A percentile compares a stretch with the other conserved stretches of the same genome.
phyloP scores from a whole-genome alignment of 345 rosid genomes.

The Raphanus raphanistrum region DNA sequence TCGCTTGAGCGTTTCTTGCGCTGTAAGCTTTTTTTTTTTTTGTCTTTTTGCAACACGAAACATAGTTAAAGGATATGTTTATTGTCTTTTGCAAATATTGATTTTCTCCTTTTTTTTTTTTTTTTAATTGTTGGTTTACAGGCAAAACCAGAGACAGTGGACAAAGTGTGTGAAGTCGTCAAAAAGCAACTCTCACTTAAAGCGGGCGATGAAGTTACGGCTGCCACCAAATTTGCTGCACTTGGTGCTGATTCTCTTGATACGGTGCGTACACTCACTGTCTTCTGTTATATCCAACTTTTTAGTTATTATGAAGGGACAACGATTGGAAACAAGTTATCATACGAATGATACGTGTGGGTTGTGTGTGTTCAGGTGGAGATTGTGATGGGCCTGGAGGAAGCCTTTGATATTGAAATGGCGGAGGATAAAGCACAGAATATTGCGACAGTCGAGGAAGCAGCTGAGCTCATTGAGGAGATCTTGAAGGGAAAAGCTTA shows the following conservation, averaged over 20 bases:
- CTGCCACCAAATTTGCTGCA: constrained; percentile 44
- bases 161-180: constrained; percentile 56
- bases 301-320: too few species aligned
- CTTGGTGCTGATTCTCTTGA: constrained; percentile 83
- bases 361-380: constrained; percentile 52
- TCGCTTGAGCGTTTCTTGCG: constrained; percentile 49
- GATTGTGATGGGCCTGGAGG: constrained; percentile 79
- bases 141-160: constrained; percentile 66
- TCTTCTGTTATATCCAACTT: not conserved
- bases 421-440: constrained; percentile 72
- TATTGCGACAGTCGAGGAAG: constrained; percentile 61
- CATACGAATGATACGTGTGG: not conserved
- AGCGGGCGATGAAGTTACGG: constrained; percentile 31
- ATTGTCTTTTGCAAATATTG: too few species aligned
- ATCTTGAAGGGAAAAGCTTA: constrained; percentile 35
- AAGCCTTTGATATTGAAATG: constrained; percentile 67
- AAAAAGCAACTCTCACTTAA: constrained; percentile 56
- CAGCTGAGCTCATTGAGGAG: constrained; percentile 72
- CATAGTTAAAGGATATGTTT: not conserved
- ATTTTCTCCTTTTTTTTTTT: too few species aligned
- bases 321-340: not conserved
- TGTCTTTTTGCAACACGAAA: not conserved
- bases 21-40: constrained; percentile 42
- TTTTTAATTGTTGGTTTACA: constrained; percentile 12
- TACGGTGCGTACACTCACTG: constrained; percentile 50